Conservation (phyloP, 306 rosid species). For the Rosa rugosa region DNA sequence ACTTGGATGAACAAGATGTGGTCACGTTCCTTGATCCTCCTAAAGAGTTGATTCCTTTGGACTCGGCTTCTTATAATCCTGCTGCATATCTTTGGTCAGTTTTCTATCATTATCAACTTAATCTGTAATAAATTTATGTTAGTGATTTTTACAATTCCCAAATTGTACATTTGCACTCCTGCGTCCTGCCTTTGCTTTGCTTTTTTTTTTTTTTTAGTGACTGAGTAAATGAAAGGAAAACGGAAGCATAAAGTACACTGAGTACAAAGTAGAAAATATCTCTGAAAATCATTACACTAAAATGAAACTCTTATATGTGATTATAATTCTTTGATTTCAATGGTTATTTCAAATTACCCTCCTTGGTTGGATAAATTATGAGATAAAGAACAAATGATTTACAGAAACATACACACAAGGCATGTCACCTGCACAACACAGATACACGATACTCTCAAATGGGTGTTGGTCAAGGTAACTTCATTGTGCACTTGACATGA, state of each 20-base stretch:
- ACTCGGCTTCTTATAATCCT: constrained; percentile 69
- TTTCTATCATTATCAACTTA: not conserved
- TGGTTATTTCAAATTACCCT: not conserved
- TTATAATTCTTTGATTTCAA: not conserved
- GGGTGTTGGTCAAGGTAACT: not conserved
- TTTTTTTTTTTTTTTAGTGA: not conserved
- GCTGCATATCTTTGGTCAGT: constrained; percentile 80
- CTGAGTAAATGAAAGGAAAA: not conserved
- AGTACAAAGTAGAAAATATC: not conserved
- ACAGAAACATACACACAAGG: not conserved
- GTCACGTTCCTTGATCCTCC: constrained; percentile 82
- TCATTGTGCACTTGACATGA: not conserved
- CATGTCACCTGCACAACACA: not conserved
- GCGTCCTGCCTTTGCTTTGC: not conserved
- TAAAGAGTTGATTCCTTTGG: constrained; percentile 65
- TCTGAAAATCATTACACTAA: not conserved
- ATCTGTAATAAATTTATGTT: not conserved
- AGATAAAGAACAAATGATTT: not conserved
- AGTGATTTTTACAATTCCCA: not conserved
- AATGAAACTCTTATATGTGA: not conserved
- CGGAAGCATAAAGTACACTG: not conserved
- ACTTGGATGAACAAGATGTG: constrained; percentile 75
- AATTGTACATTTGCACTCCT: not conserved
- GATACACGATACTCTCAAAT: not conserved
- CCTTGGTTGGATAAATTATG: not conserved